Percentiles rank a stretch among this genome's conserved stretches.
Conservation (phyloP, 768 basidiomycete genomes). For the Strobilomyces dryophilus region DNA sequence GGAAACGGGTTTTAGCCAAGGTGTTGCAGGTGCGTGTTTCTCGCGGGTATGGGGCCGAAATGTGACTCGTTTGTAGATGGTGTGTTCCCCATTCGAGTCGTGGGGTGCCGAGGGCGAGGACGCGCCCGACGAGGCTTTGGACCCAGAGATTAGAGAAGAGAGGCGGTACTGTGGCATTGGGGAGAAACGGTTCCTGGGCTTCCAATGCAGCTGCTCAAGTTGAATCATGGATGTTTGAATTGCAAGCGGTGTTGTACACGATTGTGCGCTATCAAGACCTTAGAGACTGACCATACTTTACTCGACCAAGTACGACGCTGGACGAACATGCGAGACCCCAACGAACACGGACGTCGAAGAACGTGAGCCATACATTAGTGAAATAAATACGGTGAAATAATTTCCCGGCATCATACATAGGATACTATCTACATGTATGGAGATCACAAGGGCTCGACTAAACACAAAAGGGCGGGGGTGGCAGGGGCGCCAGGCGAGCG, state of each 20-base stretch:
- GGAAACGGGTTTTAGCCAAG: conserved; percentile 69
- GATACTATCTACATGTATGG: no score
- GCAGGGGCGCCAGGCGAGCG: no score
- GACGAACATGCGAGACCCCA: no score
- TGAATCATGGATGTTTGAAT: conserved; percentile 28
- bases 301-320: no score
- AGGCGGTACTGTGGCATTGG: conserved; percentile 76
- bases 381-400: no score
- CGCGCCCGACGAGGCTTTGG: conserved; percentile 41
- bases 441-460: no score
- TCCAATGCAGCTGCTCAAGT: conserved; percentile 93
- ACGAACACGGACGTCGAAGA: no score
- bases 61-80: conserved; percentile 57
- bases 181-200: conserved; percentile 71
- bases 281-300: no score
- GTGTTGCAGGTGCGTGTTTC: conserved; percentile 64
- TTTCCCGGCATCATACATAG: no score
- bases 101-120: conserved; percentile 78
- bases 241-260: neutral
- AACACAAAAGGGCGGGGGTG: no score
- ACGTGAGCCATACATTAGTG: no score
- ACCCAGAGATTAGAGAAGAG: conserved; percentile 53
- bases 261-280: neutral
- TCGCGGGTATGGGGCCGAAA: neutral
- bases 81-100: conserved; percentile 74